Percentiles rank a stretch among this genome's conserved stretches.
Evolutionary conservation across 2,329 filamentous ascomycete species (phyloP).

Genomic region (Metarhizium humberi): DNA sequence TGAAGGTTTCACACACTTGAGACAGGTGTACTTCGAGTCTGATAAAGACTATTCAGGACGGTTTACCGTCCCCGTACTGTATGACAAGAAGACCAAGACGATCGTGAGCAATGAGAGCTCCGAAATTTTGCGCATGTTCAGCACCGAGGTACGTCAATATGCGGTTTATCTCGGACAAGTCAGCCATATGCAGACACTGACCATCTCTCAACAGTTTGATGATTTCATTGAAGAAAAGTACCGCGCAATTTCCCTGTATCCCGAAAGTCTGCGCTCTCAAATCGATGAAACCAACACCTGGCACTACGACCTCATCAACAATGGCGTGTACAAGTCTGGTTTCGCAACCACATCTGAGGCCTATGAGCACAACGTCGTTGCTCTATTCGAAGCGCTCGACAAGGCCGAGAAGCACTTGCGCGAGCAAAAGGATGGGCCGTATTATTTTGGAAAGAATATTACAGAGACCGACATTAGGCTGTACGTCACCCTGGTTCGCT

Average conservation of each 20-base stretch:
- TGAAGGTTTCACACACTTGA: slow-evolving; percentile 59
- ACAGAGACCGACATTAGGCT: slow-evolving; percentile 79
- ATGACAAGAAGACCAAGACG: slow-evolving; percentile 62
- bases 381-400: slow-evolving; percentile 71
- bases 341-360: slow-evolving; percentile 79
- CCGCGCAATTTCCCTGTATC: slow-evolving; percentile 57
- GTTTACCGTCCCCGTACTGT: slow-evolving; percentile 82
- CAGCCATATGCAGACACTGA: background rate
- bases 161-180: background rate
- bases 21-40: slow-evolving; percentile 70
- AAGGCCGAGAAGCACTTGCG: slow-evolving; percentile 62
- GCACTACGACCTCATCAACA: slow-evolving; percentile 69
- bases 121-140: slow-evolving; percentile 89
- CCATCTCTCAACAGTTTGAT: slow-evolving; percentile 50
- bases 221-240: slow-evolving; percentile 52
- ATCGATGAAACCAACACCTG: slow-evolving; percentile 75
- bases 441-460: slow-evolving; percentile 63
- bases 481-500: slow-evolving; percentile 61
- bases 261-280: slow-evolving; percentile 47
- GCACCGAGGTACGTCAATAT: slow-evolving; percentile 47
- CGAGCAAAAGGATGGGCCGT: slow-evolving; percentile 43
- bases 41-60: slow-evolving; percentile 65
- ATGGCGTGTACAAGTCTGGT: slow-evolving; percentile 66
- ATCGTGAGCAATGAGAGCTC: slow-evolving; percentile 91
- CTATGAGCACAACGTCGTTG: slow-evolving; percentile 64